Base-by-base conservation (phyloP, 495 filamentous ascomycete species). In the Rostrohypoxylon terebratum region DNA sequence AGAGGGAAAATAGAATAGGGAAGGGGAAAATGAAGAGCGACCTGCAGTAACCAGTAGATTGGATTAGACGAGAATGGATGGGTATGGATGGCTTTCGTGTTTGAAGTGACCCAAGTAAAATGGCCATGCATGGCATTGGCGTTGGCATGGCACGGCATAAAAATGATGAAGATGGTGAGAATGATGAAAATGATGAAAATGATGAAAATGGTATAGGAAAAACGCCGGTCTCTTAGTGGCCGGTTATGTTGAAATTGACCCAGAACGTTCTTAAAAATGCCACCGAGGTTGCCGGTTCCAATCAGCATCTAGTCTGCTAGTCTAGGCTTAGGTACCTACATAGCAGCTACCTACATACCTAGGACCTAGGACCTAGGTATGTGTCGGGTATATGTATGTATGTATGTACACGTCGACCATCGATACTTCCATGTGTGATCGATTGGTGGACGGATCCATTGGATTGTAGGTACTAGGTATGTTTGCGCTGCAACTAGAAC, bases 261-360 rank as follows among this genome's bases (percentile, higher is more conserved):
- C 48, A 73, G 71, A 73, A 66, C 66, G 61, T 60, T 73, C 70
- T 59, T 59, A 53, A 64, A 28, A 66, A 16, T 45, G 36, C 51
- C 62, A 59, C 57, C 45, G 66, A 59, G 57, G 47, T 44, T 53
- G 53, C 23, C 20, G 48, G 16, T 5, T 10, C 44, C 28, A 4
- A 42, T 25, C n/a, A 25, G 33, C 42, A 21, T 50, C 48, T 64
- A 64, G 7, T 33, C 48, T 64, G 44, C 48, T 64, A 64, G 7
- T 33, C 48, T 64, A 54, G 3, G 47, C 13, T 14, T 42, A 10
- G 34, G 34, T 13, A 59, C 47, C 28, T 28, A 5, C 28, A 28
- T 28, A 28, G 3, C 28, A 45, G 42, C n/a, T 18, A 45, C n/a
- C n/a, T 44, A 38, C 34, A 5, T 38, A 38, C 11, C 8, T 13